These are phyloP conservation scores for Russula brevipes DNA, from an alignment of 768 basidiomycete genomes.

Conservation along the genomic window DNA sequence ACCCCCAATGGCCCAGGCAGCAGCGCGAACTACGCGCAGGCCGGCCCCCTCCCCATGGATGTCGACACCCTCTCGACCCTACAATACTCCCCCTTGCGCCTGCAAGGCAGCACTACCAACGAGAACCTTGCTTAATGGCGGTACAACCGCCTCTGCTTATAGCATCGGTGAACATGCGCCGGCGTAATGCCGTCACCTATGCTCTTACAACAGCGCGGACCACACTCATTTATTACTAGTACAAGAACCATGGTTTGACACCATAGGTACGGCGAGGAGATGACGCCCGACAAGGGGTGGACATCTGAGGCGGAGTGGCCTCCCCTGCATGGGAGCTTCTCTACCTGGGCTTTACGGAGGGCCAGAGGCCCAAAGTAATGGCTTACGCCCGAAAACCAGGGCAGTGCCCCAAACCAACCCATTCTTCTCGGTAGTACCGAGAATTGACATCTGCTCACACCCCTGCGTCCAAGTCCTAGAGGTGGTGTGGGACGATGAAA, in stretches of 20 bases:
- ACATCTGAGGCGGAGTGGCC: neutral
- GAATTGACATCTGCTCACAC: neutral
- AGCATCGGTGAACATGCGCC: neutral
- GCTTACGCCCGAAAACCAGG: neutral
- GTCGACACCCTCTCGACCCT: neutral
- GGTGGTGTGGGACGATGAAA: neutral
- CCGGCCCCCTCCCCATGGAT: neutral
- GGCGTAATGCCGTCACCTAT: too few relatives aligned
- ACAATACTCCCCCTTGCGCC: neutral
- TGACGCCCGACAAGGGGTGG: accelerated
- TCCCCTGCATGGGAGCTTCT: neutral
- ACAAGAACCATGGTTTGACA: too few relatives aligned
- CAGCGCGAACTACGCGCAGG: too few relatives aligned
- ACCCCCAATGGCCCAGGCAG: neutral
- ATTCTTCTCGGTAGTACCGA: accelerated
- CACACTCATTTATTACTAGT: too few relatives aligned
- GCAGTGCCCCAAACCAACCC: neutral
- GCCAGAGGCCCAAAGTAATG: neutral
- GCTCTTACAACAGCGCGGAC: too few relatives aligned
- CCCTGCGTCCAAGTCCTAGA: neutral
- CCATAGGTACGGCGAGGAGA: neutral
- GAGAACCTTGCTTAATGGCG: neutral
- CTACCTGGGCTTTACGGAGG: neutral
- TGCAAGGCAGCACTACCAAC: neutral
- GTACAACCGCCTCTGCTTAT: neutral